Percentiles rank a stretch among this genome's conserved stretches.
These are phyloP conservation scores for Pestalotiopsis sp. DNA, from an alignment of 2,329 filamentous ascomycete species.

Conservation along the genomic window DNA sequence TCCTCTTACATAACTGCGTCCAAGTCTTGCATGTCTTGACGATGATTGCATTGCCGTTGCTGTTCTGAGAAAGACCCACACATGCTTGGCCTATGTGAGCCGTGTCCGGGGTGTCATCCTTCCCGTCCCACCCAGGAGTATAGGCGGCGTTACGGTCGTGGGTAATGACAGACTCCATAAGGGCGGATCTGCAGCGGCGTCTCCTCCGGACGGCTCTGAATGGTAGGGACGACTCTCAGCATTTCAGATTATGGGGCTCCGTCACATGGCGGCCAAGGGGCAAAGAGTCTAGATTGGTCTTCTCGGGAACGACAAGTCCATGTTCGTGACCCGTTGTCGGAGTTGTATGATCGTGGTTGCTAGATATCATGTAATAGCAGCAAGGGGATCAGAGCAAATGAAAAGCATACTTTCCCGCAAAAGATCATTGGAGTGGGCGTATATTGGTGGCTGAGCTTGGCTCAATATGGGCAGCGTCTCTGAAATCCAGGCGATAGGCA, in stretches of 20 bases:
- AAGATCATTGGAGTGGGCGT: too few species aligned
- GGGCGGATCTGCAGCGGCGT: slow-evolving; percentile 10
- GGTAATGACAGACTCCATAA: not conserved
- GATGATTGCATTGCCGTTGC: not conserved
- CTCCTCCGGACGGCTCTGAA: not conserved
- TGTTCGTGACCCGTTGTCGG: not conserved
- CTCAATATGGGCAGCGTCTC: not conserved
- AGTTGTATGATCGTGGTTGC: not conserved
- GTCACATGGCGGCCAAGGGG: not conserved
- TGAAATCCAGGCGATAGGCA: not conserved
- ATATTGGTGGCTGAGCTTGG: not conserved
- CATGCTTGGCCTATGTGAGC: not conserved
- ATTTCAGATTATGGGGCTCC: not conserved
- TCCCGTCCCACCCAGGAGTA: not conserved
- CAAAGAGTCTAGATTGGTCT: not conserved
- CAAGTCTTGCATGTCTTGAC: not conserved
- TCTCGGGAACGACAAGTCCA: not conserved
- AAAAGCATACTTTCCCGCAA: not conserved
- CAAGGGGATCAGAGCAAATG: not conserved
- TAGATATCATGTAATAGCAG: not conserved
- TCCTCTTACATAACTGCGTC: not conserved
- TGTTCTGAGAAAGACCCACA: not conserved
- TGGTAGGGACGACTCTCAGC: not conserved
- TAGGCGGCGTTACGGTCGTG: not conserved
- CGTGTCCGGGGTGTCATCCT: not conserved